Evolutionary conservation across 805 yeast genomes (phyloP).

Genomic region (Nakazawaea holstii): DNA sequence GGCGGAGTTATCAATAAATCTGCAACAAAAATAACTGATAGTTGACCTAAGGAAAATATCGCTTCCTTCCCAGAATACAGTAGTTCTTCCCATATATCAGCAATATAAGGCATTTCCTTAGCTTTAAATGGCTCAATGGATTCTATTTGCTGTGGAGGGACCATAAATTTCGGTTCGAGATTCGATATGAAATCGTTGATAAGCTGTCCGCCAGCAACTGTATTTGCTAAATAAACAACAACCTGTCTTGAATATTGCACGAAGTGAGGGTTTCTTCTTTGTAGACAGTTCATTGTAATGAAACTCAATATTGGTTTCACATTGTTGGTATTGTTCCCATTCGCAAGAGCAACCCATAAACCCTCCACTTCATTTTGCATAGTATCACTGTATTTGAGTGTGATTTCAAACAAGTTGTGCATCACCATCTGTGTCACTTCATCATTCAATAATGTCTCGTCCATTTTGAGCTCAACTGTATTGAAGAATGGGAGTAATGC

Average conservation of each 20-base stretch:
- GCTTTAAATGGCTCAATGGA: constrained; percentile 27
- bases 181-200: constrained; percentile 63
- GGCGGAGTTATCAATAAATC: constrained; percentile 68
- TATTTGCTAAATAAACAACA: constrained; percentile 65
- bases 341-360: constrained; percentile 91
- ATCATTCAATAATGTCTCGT: constrained; percentile 27
- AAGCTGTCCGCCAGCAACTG: constrained; percentile 41
- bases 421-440: constrained; percentile 60
- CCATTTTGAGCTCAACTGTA: constrained; percentile 54
- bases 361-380: constrained; percentile 90
- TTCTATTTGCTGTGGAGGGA: constrained; percentile 52
- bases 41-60: constrained; percentile 80
- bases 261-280: constrained; percentile 63
- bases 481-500: constrained; percentile 92
- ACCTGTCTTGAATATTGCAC: constrained; percentile 80
- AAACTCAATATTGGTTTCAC: constrained; percentile 69
- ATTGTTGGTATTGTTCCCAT: constrained; percentile 61
- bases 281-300: constrained; percentile 60
- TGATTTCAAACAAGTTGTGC: constrained; percentile 76
- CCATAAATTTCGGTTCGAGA: constrained; percentile 81
- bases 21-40: constrained; percentile 79
- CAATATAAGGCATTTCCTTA: constrained; percentile 63
- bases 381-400: constrained; percentile 66
- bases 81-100: constrained; percentile 57
- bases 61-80: constrained; percentile 59